A percentile compares a stretch with the other conserved stretches of the same genome.
Evolutionary conservation across 495 filamentous ascomycete genomes (phyloP).

Genomic region (Penicillium robsamsonii): DNA sequence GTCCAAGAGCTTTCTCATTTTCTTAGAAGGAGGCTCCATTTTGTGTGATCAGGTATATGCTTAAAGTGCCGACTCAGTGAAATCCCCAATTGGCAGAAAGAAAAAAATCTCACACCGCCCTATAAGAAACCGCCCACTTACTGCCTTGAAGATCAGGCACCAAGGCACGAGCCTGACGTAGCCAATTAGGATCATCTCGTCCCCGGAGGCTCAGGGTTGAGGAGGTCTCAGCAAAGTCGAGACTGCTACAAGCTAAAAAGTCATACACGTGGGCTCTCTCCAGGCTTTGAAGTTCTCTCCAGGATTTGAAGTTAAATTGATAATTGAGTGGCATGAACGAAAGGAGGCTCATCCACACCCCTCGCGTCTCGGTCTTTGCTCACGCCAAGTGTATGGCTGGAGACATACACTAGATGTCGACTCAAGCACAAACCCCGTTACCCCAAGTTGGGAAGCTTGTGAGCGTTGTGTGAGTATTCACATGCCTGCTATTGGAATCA

Average conservation of each 20-base stretch:
- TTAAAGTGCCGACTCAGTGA: conserved; percentile 10
- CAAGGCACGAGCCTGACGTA: conserved; percentile 37
- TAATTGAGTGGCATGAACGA: not conserved
- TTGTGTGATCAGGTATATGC: conserved; percentile 3
- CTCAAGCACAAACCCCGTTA: conserved; percentile 41
- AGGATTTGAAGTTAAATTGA: conserved; percentile 15
- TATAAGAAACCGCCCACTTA: conserved; percentile 13
- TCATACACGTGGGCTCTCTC: conserved; percentile 18
- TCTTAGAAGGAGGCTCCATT: conserved; percentile 51
- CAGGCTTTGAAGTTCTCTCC: conserved; percentile 16
- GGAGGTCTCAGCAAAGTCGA: conserved; percentile 7
- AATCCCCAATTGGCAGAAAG: conserved; percentile 24
- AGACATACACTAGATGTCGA: conserved; percentile 49
- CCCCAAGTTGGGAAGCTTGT: conserved; percentile 54
- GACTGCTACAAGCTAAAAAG: conserved; percentile 4
- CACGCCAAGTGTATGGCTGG: conserved; percentile 39
- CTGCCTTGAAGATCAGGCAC: conserved; percentile 18
- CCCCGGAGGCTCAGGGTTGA: conserved; percentile 10
- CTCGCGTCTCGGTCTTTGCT: conserved; percentile 18
- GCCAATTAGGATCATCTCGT: conserved; percentile 39
- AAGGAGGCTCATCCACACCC: conserved; percentile 5
- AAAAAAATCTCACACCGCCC: conserved; percentile 34
- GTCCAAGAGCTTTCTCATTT: conserved; percentile 45
- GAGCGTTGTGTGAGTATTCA: conserved; percentile 51
- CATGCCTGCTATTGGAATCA: not conserved